Conservation (phyloP, 495 filamentous ascomycete genomes). For the Saxispiralis lemnorum region DNA sequence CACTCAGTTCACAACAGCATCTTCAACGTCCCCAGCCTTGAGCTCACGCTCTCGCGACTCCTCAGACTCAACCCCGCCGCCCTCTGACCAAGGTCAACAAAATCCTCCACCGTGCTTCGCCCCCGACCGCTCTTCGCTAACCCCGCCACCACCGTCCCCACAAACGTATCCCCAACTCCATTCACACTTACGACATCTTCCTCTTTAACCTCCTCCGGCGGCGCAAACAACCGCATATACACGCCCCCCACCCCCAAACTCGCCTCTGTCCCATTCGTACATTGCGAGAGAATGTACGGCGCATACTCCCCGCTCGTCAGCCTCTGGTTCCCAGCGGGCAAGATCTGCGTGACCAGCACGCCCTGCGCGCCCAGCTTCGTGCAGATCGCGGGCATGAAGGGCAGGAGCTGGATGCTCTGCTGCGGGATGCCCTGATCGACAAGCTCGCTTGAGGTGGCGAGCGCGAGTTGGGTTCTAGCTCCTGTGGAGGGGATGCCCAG, state of each 20-base stretch:
- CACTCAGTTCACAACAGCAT: conserved; percentile 6
- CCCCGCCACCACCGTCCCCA: conserved; percentile 63
- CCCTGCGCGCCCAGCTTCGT: conserved; percentile 69
- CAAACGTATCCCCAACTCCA: conserved; percentile 83
- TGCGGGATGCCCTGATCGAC: conserved; percentile 72
- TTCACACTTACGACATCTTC: conserved; percentile 72
- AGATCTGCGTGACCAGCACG: conserved; percentile 56
- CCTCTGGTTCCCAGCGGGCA: conserved; percentile 44
- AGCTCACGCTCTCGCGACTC: conserved; percentile 52
- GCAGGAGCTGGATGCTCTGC: conserved; percentile 67
- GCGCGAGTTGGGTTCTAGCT: conserved; percentile 43
- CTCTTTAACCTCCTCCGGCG: conserved; percentile 33
- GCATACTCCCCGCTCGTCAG: conserved; percentile 42
- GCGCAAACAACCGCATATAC: conserved; percentile 59
- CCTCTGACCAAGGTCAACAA: conserved; percentile 47
- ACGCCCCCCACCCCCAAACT: conserved; percentile 49
- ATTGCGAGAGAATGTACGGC: conserved; percentile 49
- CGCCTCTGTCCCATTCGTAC: conserved; percentile 27
- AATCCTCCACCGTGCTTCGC: conserved; percentile 25
- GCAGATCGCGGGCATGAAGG: conserved; percentile 66
- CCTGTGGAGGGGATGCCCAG: conserved; percentile 47
- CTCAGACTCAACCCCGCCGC: conserved; percentile 60
- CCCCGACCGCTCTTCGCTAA: conserved; percentile 24
- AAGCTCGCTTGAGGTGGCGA: conserved; percentile 38
- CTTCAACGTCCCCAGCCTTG: conserved; percentile 8